Conservation (phyloP, 1,284 basidiomycete species). For the Sporisorium scitamineum region DNA sequence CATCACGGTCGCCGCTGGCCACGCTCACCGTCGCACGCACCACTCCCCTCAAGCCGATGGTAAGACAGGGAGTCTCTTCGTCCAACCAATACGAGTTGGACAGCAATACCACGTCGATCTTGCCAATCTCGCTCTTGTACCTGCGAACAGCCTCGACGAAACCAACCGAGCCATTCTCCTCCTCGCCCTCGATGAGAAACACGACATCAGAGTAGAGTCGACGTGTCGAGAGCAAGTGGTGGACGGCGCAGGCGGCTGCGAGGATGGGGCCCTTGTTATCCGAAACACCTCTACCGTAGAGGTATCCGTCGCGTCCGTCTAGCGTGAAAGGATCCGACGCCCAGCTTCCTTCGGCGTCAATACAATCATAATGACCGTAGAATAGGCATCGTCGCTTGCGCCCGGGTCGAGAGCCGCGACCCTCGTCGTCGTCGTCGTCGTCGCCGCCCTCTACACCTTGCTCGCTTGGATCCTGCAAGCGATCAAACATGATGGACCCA, state of each 20-base stretch:
- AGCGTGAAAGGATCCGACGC: slow-evolving; percentile 85
- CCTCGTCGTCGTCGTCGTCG: slow-evolving; percentile 14
- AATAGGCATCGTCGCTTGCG: slow-evolving; percentile 53
- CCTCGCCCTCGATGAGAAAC: slow-evolving; percentile 94
- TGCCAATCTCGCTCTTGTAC: slow-evolving; percentile 73
- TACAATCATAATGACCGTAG: slow-evolving; percentile 67
- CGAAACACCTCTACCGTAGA: slow-evolving; percentile 88
- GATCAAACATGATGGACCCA: slow-evolving; percentile 40
- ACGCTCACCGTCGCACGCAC: slow-evolving; percentile 84
- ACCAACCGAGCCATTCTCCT: slow-evolving; percentile 89
- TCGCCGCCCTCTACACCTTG: not conserved
- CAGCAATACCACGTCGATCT: slow-evolving; percentile 59
- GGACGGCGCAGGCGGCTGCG: slow-evolving; percentile 88
- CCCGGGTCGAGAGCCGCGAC: slow-evolving; percentile 1
- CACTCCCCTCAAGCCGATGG: slow-evolving; percentile 93
- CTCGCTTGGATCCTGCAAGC: slow-evolving; percentile 13
- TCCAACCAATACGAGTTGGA: slow-evolving; percentile 96
- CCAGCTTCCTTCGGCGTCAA: slow-evolving; percentile 74
- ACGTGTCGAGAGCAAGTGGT: slow-evolving; percentile 79
- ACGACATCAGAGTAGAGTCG: slow-evolving; percentile 87
- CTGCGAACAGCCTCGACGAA: slow-evolving; percentile 81
- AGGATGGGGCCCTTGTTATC: slow-evolving; percentile 91
- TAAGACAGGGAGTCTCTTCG: slow-evolving; percentile 92
- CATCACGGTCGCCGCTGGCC: slow-evolving; percentile 74
- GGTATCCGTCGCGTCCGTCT: slow-evolving; percentile 86